These are phyloP conservation scores for Fusarium euwallaceae DNA, from an alignment of 2,329 filamentous ascomycete genomes.

Conservation along the genomic window DNA sequence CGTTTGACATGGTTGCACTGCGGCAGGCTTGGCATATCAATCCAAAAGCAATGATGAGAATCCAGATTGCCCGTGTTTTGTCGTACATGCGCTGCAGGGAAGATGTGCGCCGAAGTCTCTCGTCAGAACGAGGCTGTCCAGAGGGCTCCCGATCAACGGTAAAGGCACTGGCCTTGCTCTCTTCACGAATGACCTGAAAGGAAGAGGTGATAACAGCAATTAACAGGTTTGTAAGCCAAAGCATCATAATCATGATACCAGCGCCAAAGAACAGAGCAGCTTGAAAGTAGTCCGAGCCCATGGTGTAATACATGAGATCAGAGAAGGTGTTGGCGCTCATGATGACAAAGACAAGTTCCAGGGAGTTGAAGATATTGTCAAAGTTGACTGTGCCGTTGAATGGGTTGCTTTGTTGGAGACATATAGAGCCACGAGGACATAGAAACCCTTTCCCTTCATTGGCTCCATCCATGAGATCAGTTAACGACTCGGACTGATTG, in stretches of 20 bases:
- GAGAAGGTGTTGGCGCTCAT: constrained; percentile 99
- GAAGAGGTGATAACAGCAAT: constrained; percentile 99
- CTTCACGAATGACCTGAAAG: constrained; percentile 97
- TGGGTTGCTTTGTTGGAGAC: constrained; percentile 83
- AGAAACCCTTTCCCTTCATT: constrained; percentile 83
- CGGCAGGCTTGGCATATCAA: constrained; percentile 83
- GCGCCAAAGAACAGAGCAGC: constrained; percentile 82
- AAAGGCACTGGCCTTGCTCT: constrained; percentile 94
- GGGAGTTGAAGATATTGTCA: constrained; percentile 91
- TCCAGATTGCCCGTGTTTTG: constrained; percentile 82
- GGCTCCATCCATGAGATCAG: constrained; percentile 64
- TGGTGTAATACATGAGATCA: constrained; percentile 93
- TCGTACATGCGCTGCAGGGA: constrained; percentile 78
- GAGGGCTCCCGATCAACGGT: constrained; percentile 75
- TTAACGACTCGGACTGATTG: constrained; percentile 54
- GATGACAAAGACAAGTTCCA: constrained; percentile 96
- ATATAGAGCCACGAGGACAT: constrained; percentile 86
- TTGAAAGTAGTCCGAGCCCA: constrained; percentile 89
- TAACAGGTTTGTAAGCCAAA: constrained; percentile 94
- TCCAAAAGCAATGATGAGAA: constrained; percentile 82
- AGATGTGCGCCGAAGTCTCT: constrained; percentile 54
- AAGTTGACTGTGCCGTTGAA: constrained; percentile 91
- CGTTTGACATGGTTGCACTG: constrained; percentile 79
- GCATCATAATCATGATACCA: constrained; percentile 89
- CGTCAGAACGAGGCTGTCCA: constrained; percentile 54